These are phyloP conservation scores for Penicillium paxilli DNA, from an alignment of 495 filamentous ascomycete genomes.

Conservation along the genomic window DNA sequence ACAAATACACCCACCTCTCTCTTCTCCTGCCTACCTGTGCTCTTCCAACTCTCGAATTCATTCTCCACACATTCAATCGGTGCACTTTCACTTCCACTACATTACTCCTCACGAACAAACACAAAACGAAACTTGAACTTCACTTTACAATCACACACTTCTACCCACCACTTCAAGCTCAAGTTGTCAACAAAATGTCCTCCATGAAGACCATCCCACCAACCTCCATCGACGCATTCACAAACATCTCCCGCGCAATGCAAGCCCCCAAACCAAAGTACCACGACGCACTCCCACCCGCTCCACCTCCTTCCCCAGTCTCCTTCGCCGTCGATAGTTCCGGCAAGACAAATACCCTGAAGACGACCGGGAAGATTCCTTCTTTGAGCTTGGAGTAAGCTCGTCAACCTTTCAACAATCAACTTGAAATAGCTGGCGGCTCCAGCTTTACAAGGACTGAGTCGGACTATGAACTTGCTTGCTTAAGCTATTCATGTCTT, in stretches of 20 bases:
- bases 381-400: conserved; percentile 22
- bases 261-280: conserved; percentile 29
- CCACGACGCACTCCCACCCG: conserved; percentile 40
- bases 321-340: conserved; percentile 29
- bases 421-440: too few species aligned
- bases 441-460: too few species aligned
- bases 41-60: too few species aligned
- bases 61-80: too few species aligned
- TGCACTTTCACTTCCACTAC: too few species aligned
- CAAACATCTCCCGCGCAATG: conserved; percentile 43
- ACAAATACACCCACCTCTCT: too few species aligned
- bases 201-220: conserved; percentile 22
- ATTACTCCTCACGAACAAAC: too few species aligned
- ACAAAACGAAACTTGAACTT: too few species aligned
- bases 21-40: too few species aligned
- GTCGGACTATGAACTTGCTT: too few species aligned
- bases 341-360: conserved; percentile 4
- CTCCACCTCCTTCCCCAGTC: conserved; percentile 50
- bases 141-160: too few species aligned
- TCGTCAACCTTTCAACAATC: not conserved
- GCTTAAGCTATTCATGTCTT: too few species aligned
- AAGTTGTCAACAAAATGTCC: conserved; percentile 20
- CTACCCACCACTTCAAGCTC: conserved; percentile 1
- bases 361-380: conserved; percentile 22
- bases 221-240: conserved; percentile 30